Conservation (phyloP, 768 basidiomycete genomes). For the Termitomyces sp. region DNA sequence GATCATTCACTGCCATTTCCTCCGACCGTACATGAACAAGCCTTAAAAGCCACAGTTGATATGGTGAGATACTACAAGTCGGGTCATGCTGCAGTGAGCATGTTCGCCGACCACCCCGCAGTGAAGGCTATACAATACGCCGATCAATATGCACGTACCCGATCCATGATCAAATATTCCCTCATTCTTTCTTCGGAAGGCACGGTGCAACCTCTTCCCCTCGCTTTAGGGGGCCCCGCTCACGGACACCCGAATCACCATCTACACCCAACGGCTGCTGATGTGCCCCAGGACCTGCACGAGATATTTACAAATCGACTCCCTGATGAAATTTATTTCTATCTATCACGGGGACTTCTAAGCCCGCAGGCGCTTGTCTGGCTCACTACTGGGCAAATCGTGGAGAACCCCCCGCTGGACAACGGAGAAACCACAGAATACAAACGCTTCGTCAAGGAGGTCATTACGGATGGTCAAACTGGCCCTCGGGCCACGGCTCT, state of each 20-base stretch:
- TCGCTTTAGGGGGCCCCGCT: constrained; percentile 50
- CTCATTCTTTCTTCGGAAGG: constrained; percentile 89
- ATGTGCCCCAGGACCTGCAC: constrained; percentile 87
- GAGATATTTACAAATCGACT: constrained; percentile 93
- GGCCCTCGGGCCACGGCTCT: constrained; percentile 89
- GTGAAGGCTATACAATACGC: constrained; percentile 74
- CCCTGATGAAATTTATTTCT: constrained; percentile 95
- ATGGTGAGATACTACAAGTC: constrained; percentile 93
- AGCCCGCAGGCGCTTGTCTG: constrained; percentile 91
- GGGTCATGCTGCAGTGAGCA: constrained; percentile 73
- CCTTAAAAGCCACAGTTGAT: constrained; percentile 80
- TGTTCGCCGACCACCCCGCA: constrained; percentile 75
- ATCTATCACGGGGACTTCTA: constrained; percentile 87
- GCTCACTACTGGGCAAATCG: constrained; percentile 82
- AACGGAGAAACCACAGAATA: constrained; percentile 96
- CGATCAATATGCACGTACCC: constrained; percentile 84
- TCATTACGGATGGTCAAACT: constrained; percentile 91
- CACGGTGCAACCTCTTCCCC: constrained; percentile 69
- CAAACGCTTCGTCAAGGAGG: constrained; percentile 90
- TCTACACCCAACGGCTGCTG: constrained; percentile 73
- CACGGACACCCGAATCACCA: constrained; percentile 48
- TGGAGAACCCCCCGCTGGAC: constrained; percentile 85
- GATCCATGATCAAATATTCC: constrained; percentile 88
- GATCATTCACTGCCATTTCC: constrained; percentile 78
- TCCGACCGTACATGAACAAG: constrained; percentile 74